Base-by-base conservation (phyloP, 768 basidiomycete genomes). In the Termitomyces sp. region DNA sequence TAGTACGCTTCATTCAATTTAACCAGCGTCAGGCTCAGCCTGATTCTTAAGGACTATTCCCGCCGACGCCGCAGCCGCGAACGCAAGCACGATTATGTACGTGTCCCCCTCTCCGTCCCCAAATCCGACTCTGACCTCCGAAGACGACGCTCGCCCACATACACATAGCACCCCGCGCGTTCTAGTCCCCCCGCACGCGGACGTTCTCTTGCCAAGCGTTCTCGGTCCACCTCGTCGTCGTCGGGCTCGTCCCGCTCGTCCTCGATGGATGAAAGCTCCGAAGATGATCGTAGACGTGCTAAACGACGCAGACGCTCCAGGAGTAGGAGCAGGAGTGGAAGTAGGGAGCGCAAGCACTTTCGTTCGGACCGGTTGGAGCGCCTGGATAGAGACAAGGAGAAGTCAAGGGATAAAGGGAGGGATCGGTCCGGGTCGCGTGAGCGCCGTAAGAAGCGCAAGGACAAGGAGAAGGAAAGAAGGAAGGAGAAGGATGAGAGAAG, bases 401-500 rank as follows among this genome's bases (percentile, higher is more conserved):
- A 54, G 48, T 42, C 44, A 39, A 63, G 44, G 36, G 46, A 54
- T 18, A 61, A 57, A 18, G 57, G 20, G 44, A 56, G 57, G 32
- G 60, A 61, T 6, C 58, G 63, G 36, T 61, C 60, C 5, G 39
- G 53, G 13, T 61, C 58, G 24, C 53, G 63, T 26, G 63, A 62
- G 29, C 41, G 59, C 1, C 57, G 59, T 18, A 64, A 60, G 56
- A 62, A 41, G 48, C 56, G 59, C 9, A 65, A 61, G 53, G 60
- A 63, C 12, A 56, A 58, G 47, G 43, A 56, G 55, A 56, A 50
- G 51, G 32, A 56, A 49, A 65, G 2, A 55, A 60, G 31, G 42
- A 61, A 60, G 20, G 61, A 65, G 12, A 59, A 54, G 22, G 64
- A 64, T 14, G 63, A 66, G 43, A 55, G 63, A 20, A 64, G 65